phyloP scores from a whole-genome alignment of 2,329 filamentous ascomycete genomes.

The Alternaria gansuensis region DNA sequence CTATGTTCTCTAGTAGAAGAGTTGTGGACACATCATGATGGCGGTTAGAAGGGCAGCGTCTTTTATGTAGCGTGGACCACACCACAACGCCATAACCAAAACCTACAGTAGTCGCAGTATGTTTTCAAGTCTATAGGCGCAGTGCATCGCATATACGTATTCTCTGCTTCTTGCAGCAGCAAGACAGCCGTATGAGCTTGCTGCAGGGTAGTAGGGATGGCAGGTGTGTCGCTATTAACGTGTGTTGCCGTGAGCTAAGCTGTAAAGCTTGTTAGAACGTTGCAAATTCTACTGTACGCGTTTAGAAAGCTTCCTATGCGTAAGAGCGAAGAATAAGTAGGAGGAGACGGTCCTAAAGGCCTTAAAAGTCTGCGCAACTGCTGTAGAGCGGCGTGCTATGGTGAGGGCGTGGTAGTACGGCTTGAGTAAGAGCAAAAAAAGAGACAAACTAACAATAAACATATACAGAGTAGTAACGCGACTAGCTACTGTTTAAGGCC shows the following conservation, averaged over 20 bases:
- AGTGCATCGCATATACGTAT: not conserved
- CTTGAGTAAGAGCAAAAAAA: not conserved
- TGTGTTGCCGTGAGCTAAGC: not conserved
- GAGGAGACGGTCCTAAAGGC: fast-evolving
- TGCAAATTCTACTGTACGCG: not conserved
- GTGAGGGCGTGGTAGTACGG: not conserved
- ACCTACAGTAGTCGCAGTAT: not conserved
- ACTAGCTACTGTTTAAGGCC: not conserved
- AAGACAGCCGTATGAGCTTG: not conserved
- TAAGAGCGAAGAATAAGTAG: not conserved
- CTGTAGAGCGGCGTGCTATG: not conserved
- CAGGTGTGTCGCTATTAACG: not conserved
- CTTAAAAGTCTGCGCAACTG: not conserved
- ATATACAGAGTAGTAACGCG: not conserved
- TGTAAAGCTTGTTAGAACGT: not conserved
- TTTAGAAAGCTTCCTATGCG: not conserved
- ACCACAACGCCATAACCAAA: not conserved
- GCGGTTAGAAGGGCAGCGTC: not conserved
- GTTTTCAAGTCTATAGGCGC: not conserved
- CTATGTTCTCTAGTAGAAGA: not conserved
- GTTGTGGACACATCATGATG: not conserved
- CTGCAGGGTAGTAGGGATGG: not conserved
- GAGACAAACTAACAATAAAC: not conserved
- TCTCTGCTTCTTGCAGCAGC: not conserved
- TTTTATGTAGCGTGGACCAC: not conserved